Conservation (phyloP, 208 protist species). For the Angomonas deanei region DNA sequence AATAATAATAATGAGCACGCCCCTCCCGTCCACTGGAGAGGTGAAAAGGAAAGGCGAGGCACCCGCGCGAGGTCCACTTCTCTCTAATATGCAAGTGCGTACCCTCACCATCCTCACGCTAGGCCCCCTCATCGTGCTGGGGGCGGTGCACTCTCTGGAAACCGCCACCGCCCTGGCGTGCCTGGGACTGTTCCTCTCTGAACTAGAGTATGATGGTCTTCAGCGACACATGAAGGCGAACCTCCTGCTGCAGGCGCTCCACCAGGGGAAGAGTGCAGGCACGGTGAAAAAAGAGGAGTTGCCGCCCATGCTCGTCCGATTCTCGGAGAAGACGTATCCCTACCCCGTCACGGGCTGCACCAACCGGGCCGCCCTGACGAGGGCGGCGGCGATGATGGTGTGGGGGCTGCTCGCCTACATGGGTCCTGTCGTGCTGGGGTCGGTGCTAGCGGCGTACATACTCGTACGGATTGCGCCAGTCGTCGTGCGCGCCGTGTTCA, state of each 20-base stretch:
- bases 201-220: constrained; percentile 70
- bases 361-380: background rate
- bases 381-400: background rate
- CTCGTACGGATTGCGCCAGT: background rate
- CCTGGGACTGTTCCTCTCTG: constrained; percentile 38
- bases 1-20: no score
- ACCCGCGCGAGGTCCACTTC: no score
- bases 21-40: no score
- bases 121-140: constrained; percentile 38
- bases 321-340: background rate
- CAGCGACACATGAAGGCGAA: constrained; percentile 85
- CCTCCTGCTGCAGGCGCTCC: constrained; percentile 27
- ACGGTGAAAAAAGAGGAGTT: background rate
- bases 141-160: constrained; percentile 32
- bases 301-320: background rate
- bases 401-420: background rate
- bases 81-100: constrained; percentile 53
- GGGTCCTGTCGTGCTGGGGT: background rate
- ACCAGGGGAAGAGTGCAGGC: background rate
- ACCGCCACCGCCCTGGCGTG: constrained; percentile 33
- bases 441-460: background rate
- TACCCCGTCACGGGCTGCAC: background rate
- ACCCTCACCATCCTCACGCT: constrained; percentile 52
- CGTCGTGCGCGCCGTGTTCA: background rate
- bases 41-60: no score